Conservation (phyloP, 148 eudicot genomes). For the Diospyros kaki region DNA sequence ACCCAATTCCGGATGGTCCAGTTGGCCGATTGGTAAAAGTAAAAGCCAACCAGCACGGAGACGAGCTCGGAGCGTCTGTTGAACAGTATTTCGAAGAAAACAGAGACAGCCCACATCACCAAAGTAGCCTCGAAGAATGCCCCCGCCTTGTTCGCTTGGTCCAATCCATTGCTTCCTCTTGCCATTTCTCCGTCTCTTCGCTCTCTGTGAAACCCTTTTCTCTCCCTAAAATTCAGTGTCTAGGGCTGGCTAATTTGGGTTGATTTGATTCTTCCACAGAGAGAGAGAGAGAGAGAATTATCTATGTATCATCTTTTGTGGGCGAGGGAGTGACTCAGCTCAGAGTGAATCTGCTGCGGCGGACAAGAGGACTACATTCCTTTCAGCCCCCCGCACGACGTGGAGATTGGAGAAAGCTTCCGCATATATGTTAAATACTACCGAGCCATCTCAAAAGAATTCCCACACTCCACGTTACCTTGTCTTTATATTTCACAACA, state of each 20-base stretch:
- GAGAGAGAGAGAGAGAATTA: not conserved
- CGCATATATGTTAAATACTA: no score
- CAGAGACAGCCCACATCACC: conserved; percentile 61
- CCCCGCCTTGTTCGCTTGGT: conserved; percentile 31
- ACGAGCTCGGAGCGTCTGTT: conserved; percentile 46
- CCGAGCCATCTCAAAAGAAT: no score
- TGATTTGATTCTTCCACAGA: not conserved
- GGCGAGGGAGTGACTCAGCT: not conserved
- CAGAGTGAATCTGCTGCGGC: no score
- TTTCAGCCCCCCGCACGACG: no score
- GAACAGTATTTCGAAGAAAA: conserved; percentile 56
- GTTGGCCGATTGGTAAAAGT: conserved; percentile 62
- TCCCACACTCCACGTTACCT: no score
- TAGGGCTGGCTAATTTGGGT: not conserved
- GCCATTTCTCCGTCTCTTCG: conserved; percentile 13
- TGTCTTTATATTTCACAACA: no score
- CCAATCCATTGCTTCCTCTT: conserved; percentile 1
- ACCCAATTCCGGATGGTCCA: conserved; percentile 44
- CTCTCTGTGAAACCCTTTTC: not conserved
- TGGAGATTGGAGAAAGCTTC: no score
- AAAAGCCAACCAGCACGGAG: conserved; percentile 37
- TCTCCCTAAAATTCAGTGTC: not conserved
- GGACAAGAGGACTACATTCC: no score
- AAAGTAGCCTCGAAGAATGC: conserved; percentile 59
- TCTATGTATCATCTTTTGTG: not conserved